phyloP scores from a whole-genome alignment of 257 asterid genomes.

The Primulina huaijiensis region DNA sequence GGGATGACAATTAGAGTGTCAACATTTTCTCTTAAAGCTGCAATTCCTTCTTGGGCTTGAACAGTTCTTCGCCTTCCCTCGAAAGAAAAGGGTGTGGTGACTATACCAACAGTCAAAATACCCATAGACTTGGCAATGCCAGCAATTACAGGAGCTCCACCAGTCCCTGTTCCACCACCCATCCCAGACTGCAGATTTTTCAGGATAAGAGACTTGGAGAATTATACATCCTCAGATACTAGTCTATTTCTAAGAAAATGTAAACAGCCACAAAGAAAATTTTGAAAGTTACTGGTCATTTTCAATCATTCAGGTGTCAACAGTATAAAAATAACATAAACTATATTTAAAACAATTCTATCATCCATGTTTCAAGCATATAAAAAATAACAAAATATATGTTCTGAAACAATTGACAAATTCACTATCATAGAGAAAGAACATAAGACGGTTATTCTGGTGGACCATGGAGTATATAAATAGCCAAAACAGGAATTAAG shows the following conservation, averaged over 20 bases:
- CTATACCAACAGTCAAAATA: constrained; percentile 88
- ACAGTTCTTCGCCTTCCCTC: constrained; percentile 94
- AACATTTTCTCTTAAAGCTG: constrained; percentile 84
- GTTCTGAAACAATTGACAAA: not conserved
- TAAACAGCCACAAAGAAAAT: not conserved
- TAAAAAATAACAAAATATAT: not conserved
- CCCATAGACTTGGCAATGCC: constrained; percentile 90
- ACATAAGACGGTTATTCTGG: not conserved
- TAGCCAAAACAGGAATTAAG: not conserved
- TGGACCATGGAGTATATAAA: not conserved
- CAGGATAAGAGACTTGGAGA: constrained; percentile 13
- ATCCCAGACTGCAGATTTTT: constrained; percentile 72
- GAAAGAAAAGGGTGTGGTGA: constrained; percentile 90
- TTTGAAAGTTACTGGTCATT: not conserved
- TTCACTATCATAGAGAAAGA: not conserved
- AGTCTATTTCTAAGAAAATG: constrained; percentile 13
- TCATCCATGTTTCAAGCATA: not conserved
- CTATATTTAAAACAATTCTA: not conserved
- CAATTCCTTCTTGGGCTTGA: constrained; percentile 98
- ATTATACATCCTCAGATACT: not conserved
- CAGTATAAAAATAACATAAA: not conserved
- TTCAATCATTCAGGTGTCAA: not conserved
- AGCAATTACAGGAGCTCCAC: constrained; percentile 94
- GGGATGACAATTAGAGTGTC: constrained; percentile 95
- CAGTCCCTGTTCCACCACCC: constrained; percentile 99